phyloP scores from a whole-genome alignment of 805 yeast genomes.

The Osmozyma mogii region DNA sequence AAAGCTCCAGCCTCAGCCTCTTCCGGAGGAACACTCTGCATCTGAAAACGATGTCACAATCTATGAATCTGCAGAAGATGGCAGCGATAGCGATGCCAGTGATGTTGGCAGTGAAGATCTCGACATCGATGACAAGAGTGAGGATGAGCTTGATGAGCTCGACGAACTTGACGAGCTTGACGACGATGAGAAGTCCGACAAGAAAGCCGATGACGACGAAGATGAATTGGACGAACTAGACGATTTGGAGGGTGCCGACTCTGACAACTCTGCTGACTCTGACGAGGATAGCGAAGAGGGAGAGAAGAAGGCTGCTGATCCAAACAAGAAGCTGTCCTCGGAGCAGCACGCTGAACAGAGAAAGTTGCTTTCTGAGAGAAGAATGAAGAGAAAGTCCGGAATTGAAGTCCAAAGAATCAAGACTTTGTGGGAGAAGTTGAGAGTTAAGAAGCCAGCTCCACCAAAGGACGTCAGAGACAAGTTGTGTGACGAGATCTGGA shows the following conservation, averaged over 20 bases:
- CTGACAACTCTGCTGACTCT: constrained; percentile 2
- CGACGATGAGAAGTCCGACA: constrained; percentile 13
- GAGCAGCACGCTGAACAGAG: constrained; percentile 82
- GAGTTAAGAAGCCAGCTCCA: constrained; percentile 77
- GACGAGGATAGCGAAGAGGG: constrained; percentile 12
- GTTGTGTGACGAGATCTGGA: constrained; percentile 80
- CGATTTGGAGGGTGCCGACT: constrained; percentile 13
- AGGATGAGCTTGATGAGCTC: constrained; percentile 11
- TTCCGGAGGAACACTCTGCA: constrained; percentile 15
- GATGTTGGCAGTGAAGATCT: constrained; percentile 7
- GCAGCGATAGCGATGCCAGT: constrained; percentile 12
- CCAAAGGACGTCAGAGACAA: constrained; percentile 71
- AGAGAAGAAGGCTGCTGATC: constrained; percentile 18
- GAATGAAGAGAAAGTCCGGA: constrained; percentile 83
- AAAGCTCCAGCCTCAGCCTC: constrained; percentile 14
- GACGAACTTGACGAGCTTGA: constrained; percentile 15
- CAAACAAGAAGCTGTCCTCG: constrained; percentile 44
- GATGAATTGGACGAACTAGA: constrained; percentile 17
- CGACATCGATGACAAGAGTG: constrained; percentile 4
- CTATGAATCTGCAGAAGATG: constrained; percentile 15
- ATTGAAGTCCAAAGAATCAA: constrained; percentile 77
- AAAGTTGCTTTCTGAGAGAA: constrained; percentile 70
- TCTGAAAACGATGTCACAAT: constrained; percentile 17
- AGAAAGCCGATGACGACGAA: constrained; percentile 10
- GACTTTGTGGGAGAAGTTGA: constrained; percentile 80